Percentiles rank a stretch among this genome's conserved stretches.
These are phyloP conservation scores for Sanghuangporus sanghuang DNA, from an alignment of 1,284 basidiomycete species.

Conservation along the genomic window DNA sequence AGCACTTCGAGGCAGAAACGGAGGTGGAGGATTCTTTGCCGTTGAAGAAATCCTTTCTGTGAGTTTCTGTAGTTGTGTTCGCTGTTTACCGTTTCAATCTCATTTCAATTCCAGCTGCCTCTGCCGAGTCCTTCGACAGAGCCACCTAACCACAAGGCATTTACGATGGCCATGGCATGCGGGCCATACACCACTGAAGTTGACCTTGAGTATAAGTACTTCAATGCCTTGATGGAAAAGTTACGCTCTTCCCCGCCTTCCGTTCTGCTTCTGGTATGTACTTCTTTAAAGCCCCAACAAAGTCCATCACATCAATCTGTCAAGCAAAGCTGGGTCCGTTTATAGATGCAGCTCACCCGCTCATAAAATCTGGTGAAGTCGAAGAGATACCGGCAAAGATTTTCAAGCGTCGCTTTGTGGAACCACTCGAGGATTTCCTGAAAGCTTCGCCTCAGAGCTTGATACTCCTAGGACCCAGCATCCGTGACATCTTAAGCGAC, in stretches of 20 bases:
- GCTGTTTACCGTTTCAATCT: slow-evolving; percentile 23
- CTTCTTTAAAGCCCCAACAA: not conserved
- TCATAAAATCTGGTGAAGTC: slow-evolving; percentile 67
- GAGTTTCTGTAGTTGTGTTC: slow-evolving; percentile 28
- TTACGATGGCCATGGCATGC: slow-evolving; percentile 66
- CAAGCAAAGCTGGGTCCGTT: slow-evolving; percentile 70
- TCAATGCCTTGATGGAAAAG: slow-evolving; percentile 54
- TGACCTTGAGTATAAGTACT: slow-evolving; percentile 73
- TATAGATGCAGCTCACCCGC: slow-evolving; percentile 71
- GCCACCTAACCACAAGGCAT: slow-evolving; percentile 26
- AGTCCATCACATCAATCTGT: not conserved
- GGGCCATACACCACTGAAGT: slow-evolving; percentile 81
- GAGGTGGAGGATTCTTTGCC: slow-evolving; percentile 82
- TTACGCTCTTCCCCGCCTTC: slow-evolving; percentile 63
- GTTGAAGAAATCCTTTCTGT: slow-evolving; percentile 83
- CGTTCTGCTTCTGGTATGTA: slow-evolving; percentile 72
- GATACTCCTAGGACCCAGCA: slow-evolving; percentile 76
- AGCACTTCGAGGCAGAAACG: slow-evolving; percentile 87
- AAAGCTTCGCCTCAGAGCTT: slow-evolving; percentile 61
- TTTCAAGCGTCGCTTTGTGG: slow-evolving; percentile 65
- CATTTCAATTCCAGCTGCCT: slow-evolving; percentile 35
- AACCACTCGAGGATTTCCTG: slow-evolving; percentile 56
- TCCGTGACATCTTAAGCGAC: slow-evolving; percentile 73
- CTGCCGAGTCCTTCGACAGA: slow-evolving; percentile 36
- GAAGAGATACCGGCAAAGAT: slow-evolving; percentile 61